phyloP scores from a whole-genome alignment of 257 asterid species.

The Coffea canephora region DNA sequence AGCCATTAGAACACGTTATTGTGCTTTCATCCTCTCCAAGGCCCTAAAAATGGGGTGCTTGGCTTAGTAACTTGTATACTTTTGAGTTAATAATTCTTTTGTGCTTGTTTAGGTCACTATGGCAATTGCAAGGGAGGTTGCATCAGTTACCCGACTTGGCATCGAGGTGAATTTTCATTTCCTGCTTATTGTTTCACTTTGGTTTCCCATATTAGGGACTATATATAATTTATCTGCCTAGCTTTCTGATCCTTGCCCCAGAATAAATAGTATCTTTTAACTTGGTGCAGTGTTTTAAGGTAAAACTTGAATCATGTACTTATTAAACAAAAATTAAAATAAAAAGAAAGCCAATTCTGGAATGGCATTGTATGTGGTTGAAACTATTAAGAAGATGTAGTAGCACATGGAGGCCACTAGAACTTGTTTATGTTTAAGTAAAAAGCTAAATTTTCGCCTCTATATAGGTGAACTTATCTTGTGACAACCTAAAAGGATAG shows the following conservation, averaged over 20 bases:
- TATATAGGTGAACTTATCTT: background rate
- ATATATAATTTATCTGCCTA: too few relatives aligned
- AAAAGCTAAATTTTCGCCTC: background rate
- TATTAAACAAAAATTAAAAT: background rate
- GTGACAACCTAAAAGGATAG: background rate
- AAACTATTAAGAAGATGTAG: background rate
- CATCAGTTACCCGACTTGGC: constrained; percentile 88
- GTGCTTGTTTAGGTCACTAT: constrained; percentile 59
- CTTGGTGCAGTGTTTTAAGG: background rate
- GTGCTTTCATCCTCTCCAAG: background rate
- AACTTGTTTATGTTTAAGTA: background rate
- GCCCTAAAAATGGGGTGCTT: background rate
- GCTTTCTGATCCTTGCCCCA: background rate
- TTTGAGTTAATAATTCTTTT: background rate
- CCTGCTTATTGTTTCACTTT: background rate
- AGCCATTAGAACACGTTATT: background rate
- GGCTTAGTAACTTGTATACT: background rate
- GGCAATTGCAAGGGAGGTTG: constrained; percentile 98
- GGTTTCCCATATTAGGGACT: background rate
- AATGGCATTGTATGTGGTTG: background rate
- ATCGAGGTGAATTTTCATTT: constrained; percentile 59
- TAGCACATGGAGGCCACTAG: background rate
- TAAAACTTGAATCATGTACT: background rate
- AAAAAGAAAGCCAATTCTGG: background rate
- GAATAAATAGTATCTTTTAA: background rate